Evolutionary conservation across 805 yeast genomes (phyloP).

Genomic region (Alloascoidea africana): DNA sequence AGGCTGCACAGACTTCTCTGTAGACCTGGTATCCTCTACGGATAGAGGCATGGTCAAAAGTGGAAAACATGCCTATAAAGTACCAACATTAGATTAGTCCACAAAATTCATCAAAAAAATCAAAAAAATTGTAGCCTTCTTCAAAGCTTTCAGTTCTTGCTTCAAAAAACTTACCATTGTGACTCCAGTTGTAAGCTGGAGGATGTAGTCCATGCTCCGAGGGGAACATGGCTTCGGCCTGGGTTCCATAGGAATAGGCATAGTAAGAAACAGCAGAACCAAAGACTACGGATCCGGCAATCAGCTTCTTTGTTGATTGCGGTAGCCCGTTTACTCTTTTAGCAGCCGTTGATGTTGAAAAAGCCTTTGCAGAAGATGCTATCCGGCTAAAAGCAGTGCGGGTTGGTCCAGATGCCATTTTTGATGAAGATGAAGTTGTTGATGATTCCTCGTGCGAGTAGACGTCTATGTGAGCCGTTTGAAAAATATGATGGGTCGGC

Average conservation of each 20-base stretch:
- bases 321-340: slow-evolving; percentile 12
- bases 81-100: background rate
- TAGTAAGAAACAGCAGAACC: slow-evolving; percentile 44
- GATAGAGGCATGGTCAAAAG: slow-evolving; percentile 89
- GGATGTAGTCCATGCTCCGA: slow-evolving; percentile 99
- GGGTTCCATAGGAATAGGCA: slow-evolving; percentile 68
- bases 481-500: no score
- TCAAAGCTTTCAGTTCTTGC: background rate
- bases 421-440: no score
- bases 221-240: slow-evolving; percentile 93
- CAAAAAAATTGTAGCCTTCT: background rate
- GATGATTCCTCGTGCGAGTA: no score
- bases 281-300: background rate
- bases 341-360: background rate
- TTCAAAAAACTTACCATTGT: slow-evolving; percentile 60
- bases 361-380: background rate
- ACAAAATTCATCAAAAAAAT: background rate
- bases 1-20: slow-evolving; percentile 97
- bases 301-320: background rate
- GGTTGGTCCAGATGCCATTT: background rate
- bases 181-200: slow-evolving; percentile 87
- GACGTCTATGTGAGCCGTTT: no score
- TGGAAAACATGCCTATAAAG: background rate
- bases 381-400: background rate
- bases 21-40: slow-evolving; percentile 99